Conservation (phyloP, 768 basidiomycete species). For the Clitopilus hobsonii region DNA sequence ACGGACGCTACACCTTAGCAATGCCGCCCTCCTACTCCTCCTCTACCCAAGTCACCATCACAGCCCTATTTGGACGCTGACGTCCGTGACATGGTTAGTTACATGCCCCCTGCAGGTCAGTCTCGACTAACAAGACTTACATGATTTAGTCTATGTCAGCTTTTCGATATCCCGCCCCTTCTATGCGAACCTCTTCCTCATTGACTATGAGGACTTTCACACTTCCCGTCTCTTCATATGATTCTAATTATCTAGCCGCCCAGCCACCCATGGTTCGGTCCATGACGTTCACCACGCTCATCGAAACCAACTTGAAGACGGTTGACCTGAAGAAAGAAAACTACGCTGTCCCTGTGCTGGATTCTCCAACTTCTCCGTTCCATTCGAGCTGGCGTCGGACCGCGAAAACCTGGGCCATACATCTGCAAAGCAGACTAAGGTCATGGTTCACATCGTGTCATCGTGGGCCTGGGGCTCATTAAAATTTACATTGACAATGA, state of each 20-base stretch:
- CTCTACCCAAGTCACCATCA: slow-evolving; percentile 33
- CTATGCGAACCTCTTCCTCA: slow-evolving; percentile 16
- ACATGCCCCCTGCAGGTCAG: too few relatives aligned
- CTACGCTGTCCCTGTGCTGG: background rate
- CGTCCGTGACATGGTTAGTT: slow-evolving; percentile 4
- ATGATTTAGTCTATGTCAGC: too few relatives aligned
- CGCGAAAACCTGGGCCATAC: background rate
- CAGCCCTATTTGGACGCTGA: slow-evolving; percentile 23
- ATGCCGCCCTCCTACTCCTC: slow-evolving; percentile 59
- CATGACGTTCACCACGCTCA: background rate
- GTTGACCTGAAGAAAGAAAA: background rate
- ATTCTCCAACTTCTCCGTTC: background rate
- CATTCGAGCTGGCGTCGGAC: background rate
- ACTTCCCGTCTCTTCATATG: background rate
- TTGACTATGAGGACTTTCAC: background rate
- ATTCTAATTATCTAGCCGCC: background rate
- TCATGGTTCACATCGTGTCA: too few relatives aligned
- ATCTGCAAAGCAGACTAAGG: background rate
- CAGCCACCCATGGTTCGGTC: background rate
- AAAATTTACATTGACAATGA: background rate
- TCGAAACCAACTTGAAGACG: background rate
- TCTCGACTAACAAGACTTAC: too few relatives aligned
- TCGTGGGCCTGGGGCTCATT: background rate
- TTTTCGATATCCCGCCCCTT: slow-evolving; percentile 4
- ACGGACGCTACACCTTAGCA: slow-evolving; percentile 23